Percentiles rank a stretch among this genome's conserved stretches.
These are phyloP conservation scores for Lasiosphaeria hispida DNA, from an alignment of 495 filamentous ascomycete species.

Conservation along the genomic window DNA sequence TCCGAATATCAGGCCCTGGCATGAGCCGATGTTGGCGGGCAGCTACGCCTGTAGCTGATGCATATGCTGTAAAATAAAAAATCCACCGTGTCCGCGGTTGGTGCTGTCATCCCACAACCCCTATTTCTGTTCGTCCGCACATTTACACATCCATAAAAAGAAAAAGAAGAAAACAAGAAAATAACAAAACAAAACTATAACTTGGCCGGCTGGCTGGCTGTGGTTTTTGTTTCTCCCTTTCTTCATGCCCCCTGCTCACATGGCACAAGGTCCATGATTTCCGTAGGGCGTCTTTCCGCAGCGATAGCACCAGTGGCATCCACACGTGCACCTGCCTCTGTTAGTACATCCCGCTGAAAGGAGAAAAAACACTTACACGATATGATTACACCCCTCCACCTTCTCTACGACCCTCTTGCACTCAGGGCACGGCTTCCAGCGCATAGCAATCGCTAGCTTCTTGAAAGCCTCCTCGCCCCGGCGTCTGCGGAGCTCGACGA, in stretches of 20 bases:
- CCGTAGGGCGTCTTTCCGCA: slow-evolving; percentile 18
- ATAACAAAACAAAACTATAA: neutral
- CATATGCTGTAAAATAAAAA: too few species aligned
- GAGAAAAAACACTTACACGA: slow-evolving; percentile 11
- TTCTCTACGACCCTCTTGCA: slow-evolving; percentile 16
- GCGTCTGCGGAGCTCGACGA: too few species aligned
- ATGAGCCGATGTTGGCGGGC: too few species aligned
- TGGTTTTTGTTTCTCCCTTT: neutral
- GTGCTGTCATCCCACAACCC: too few species aligned
- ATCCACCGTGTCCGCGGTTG: too few species aligned
- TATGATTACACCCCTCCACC: slow-evolving; percentile 19
- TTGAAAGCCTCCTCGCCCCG: slow-evolving; percentile 2
- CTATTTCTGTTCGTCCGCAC: too few species aligned
- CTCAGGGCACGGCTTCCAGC: slow-evolving; percentile 16
- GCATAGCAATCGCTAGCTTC: neutral
- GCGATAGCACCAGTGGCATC: slow-evolving; percentile 23
- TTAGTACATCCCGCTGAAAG: neutral
- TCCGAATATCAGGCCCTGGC: too few species aligned
- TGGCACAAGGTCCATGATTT: slow-evolving; percentile 10
- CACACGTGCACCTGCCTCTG: slow-evolving; percentile 15
- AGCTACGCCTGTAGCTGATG: too few species aligned
- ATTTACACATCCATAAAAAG: neutral
- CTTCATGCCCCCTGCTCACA: slow-evolving; percentile 1
- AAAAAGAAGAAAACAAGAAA: neutral
- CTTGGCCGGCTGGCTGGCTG: neutral